Evolutionary conservation across 1,139 yeast species (phyloP).

Genomic region (Komagataea norvegica): DNA sequence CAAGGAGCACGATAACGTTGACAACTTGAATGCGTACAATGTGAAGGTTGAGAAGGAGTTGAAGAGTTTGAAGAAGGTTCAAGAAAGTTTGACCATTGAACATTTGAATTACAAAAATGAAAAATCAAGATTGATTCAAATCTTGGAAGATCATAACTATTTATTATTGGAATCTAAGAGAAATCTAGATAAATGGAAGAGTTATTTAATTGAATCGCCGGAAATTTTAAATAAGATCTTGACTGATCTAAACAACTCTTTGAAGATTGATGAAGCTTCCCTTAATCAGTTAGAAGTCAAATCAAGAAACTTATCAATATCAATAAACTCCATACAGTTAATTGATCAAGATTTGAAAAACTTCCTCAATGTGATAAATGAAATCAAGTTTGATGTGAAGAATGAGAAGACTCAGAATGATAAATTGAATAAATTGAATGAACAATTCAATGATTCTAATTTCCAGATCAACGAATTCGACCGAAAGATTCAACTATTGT

Average conservation of each 20-base stretch:
- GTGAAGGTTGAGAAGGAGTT: slow-evolving; percentile 58
- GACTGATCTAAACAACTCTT: slow-evolving; percentile 47
- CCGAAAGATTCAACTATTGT: slow-evolving; percentile 45
- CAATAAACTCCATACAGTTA: slow-evolving; percentile 57
- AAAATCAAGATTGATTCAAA: slow-evolving; percentile 52
- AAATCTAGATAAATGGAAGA: slow-evolving; percentile 55
- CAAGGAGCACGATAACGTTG: slow-evolving; percentile 30
- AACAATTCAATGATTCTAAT: slow-evolving; percentile 42
- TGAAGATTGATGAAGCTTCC: slow-evolving; percentile 39
- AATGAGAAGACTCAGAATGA: slow-evolving; percentile 42
- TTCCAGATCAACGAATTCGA: slow-evolving; percentile 44
- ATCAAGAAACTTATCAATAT: slow-evolving; percentile 46
- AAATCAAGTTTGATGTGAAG: slow-evolving; percentile 47
- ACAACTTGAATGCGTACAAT: slow-evolving; percentile 53
- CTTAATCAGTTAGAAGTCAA: slow-evolving; percentile 43
- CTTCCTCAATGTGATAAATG: slow-evolving; percentile 52
- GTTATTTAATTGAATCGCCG: slow-evolving; percentile 60
- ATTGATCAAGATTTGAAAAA: slow-evolving; percentile 52
- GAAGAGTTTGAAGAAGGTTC: slow-evolving; percentile 56
- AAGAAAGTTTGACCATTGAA: slow-evolving; percentile 61
- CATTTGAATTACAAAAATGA: slow-evolving; percentile 63
- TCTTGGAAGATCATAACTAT: slow-evolving; percentile 33
- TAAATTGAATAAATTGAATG: slow-evolving; percentile 41
- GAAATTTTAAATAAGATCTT: slow-evolving; percentile 51
- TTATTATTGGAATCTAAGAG: slow-evolving; percentile 49